Percentiles rank a stretch among this genome's conserved stretches.
phyloP scores from a whole-genome alignment of 148 eudicot genomes.

The Camellia granthamiana region DNA sequence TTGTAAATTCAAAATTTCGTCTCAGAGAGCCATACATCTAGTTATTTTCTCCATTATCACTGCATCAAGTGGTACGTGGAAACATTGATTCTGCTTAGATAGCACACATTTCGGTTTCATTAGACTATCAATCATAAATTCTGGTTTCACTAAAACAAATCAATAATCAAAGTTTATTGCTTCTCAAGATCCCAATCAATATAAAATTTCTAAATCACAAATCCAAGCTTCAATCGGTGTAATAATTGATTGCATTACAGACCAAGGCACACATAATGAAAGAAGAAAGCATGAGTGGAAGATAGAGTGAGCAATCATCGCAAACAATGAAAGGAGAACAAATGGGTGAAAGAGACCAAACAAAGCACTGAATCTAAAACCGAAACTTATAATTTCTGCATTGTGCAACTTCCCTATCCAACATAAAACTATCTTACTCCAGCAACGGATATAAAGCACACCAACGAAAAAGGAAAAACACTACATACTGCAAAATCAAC shows the following conservation, averaged over 20 bases:
- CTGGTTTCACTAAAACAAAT: too few relatives aligned
- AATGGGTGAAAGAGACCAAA: too few relatives aligned
- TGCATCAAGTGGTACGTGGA: too few relatives aligned
- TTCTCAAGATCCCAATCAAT: too few relatives aligned
- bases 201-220: neutral
- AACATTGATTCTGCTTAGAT: too few relatives aligned
- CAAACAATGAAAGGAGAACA: neutral
- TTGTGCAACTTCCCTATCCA: slow-evolving; percentile 4
- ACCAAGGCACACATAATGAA: neutral
- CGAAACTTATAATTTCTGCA: slow-evolving; percentile 1
- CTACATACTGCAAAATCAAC: neutral
- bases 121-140: too few relatives aligned
- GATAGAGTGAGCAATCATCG: too few relatives aligned
- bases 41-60: too few relatives aligned
- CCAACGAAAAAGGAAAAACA: neutral
- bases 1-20: too few relatives aligned
- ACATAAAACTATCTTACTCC: slow-evolving; percentile 6
- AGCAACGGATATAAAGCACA: neutral
- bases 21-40: too few relatives aligned
- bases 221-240: neutral
- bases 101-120: too few relatives aligned
- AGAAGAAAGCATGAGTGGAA: neutral
- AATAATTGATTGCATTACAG: neutral
- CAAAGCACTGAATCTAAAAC: neutral
- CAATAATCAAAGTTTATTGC: too few relatives aligned